Percentiles rank a stretch among this genome's conserved stretches.
Conservation (phyloP, 2,329 filamentous ascomycete genomes). For the Ophiostoma quercus region DNA sequence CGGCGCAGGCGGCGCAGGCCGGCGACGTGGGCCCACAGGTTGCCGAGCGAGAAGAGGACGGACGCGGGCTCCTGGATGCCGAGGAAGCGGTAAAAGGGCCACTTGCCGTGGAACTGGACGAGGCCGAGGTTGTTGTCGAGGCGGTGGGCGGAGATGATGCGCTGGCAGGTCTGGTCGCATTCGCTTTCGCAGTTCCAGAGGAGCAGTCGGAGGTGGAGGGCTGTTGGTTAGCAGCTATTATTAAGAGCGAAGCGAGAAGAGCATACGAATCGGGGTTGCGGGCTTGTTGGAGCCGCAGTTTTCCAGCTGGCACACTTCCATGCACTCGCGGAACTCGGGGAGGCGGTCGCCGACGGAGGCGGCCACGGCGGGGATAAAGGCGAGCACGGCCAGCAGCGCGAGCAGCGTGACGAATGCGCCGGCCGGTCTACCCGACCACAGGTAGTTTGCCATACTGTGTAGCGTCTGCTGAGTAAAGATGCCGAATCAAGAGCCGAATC, state of each 20-base stretch:
- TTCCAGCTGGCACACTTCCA: conserved; percentile 71
- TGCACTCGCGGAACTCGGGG: conserved; percentile 81
- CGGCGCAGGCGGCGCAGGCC: conserved; percentile 68
- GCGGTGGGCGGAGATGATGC: conserved; percentile 74
- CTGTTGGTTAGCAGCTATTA: conserved; percentile 42
- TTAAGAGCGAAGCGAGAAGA: not conserved
- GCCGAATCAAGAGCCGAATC: not conserved
- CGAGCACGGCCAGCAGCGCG: conserved; percentile 21
- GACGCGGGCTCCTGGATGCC: conserved; percentile 94
- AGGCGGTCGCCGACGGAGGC: conserved; percentile 81
- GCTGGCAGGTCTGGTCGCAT: conserved; percentile 98
- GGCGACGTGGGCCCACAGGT: conserved; percentile 76
- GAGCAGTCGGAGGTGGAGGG: conserved; percentile 76
- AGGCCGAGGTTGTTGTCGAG: conserved; percentile 60
- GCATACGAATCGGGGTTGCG: conserved; percentile 64
- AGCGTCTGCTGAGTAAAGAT: not conserved
- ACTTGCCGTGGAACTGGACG: conserved; percentile 96
- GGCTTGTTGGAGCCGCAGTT: conserved; percentile 66
- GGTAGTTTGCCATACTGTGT: not conserved
- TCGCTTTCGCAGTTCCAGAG: conserved; percentile 89
- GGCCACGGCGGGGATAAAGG: conserved; percentile 43
- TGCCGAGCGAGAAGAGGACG: conserved; percentile 88
- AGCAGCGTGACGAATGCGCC: conserved; percentile 17
- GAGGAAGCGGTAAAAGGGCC: conserved; percentile 86
- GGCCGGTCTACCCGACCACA: conserved; percentile 13